Evolutionary conservation across 257 asterid genomes (phyloP).

Genomic region (Solanum rostratum): DNA sequence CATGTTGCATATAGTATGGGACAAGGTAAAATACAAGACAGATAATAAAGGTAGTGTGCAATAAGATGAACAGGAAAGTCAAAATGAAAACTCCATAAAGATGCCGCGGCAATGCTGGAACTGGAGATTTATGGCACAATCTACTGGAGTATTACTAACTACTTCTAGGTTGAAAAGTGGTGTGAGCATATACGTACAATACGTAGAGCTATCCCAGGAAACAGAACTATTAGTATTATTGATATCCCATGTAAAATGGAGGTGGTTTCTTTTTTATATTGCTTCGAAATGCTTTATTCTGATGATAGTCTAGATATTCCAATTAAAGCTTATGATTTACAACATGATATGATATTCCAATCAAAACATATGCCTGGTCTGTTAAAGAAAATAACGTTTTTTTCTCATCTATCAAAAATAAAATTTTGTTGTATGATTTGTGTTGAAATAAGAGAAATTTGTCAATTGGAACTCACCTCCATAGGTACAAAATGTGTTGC

Average conservation of each 20-base stretch:
- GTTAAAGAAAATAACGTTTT: neutral
- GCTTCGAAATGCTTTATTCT: neutral
- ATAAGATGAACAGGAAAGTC: neutral
- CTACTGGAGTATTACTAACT: neutral
- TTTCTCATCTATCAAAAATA: neutral
- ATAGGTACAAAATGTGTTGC: constrained; percentile 88
- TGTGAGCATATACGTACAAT: neutral
- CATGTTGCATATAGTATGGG: neutral
- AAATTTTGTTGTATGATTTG: neutral
- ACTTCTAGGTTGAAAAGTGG: neutral
- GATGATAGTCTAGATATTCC: neutral
- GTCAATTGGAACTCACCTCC: constrained; percentile 35
- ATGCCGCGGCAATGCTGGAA: neutral
- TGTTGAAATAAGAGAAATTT: neutral
- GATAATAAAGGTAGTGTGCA: neutral
- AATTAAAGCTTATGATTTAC: neutral
- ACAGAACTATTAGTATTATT: neutral
- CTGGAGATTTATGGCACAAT: neutral
- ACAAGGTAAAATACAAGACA: neutral
- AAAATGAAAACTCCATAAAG: neutral
- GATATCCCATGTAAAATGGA: neutral
- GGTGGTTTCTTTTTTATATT: too few relatives aligned
- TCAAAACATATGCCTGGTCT: neutral
- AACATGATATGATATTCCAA: neutral
- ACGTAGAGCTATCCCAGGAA: neutral